Percentiles rank a stretch among this genome's conserved stretches.
phyloP scores from a whole-genome alignment of 306 rosid species.

The Canavalia gladiata region DNA sequence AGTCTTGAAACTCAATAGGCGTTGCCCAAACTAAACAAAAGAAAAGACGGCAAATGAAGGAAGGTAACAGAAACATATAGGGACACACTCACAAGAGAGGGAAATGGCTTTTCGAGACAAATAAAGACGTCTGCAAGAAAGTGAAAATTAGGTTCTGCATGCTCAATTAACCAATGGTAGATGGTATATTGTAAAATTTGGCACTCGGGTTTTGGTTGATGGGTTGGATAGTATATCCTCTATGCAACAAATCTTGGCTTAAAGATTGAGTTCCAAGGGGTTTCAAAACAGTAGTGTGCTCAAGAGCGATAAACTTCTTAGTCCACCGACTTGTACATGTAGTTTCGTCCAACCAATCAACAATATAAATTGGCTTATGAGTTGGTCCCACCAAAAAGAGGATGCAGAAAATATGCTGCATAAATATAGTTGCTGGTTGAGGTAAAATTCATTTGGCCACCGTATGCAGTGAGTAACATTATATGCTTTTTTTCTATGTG shows the following conservation, averaged over 20 bases:
- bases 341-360: background rate
- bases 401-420: background rate
- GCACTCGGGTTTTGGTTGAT: too few species aligned
- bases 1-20: background rate
- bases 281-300: background rate
- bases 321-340: background rate
- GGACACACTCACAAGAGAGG: background rate
- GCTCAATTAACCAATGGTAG: background rate
- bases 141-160: background rate
- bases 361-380: background rate
- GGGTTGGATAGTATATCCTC: background rate
- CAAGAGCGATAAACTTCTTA: background rate
- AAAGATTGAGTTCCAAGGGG: background rate
- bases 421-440: background rate
- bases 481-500: background rate
- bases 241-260: background rate
- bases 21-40: background rate
- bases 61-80: background rate
- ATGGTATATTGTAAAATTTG: too few species aligned
- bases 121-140: background rate
- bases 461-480: background rate
- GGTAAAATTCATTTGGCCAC: conserved; percentile 10
- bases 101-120: background rate
- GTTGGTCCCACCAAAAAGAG: conserved; percentile 6
- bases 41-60: background rate